phyloP scores from a whole-genome alignment of 108 stramenopile species.

The Pseudonitzschia pungens region DNA sequence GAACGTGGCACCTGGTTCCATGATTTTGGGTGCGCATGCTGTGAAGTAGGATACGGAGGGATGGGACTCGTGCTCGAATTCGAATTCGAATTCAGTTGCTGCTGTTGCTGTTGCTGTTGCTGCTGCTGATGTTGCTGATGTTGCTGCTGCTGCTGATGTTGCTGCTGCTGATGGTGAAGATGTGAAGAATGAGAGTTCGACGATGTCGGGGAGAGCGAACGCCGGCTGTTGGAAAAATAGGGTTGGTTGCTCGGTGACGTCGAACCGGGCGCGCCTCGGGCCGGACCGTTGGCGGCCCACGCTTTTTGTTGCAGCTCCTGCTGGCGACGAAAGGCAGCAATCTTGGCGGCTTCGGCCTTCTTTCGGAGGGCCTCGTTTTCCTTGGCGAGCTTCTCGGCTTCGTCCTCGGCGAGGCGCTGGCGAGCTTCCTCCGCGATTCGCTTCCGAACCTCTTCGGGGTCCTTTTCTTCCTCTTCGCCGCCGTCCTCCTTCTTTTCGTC shows the following conservation, averaged over 20 bases:
- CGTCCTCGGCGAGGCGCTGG: slow-evolving; percentile 19
- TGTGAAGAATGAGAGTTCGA: background rate
- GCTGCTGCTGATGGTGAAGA: slow-evolving; percentile 11
- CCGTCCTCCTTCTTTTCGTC: slow-evolving; percentile 30
- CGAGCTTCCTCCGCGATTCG: slow-evolving; percentile 26
- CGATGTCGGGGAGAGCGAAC: background rate
- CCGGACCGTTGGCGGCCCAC: background rate
- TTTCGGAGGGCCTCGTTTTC: background rate
- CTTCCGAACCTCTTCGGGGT: slow-evolving; percentile 13
- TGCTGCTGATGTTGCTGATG: too few species aligned
- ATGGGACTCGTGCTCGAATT: background rate
- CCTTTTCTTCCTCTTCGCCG: slow-evolving; percentile 12
- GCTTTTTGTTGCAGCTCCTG: background rate
- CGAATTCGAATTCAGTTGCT: slow-evolving; percentile 29
- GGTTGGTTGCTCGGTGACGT: background rate
- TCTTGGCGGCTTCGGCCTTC: background rate
- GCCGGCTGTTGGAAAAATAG: background rate
- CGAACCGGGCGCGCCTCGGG: background rate
- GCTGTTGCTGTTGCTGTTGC: slow-evolving; percentile 37
- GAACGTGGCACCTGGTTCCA: background rate
- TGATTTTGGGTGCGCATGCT: background rate
- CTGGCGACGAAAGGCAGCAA: slow-evolving; percentile 7
- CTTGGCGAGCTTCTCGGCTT: background rate
- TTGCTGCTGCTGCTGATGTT: slow-evolving; percentile 38
- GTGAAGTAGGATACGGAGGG: background rate